phyloP scores from a whole-genome alignment of 225 moss, liverwort and hornwort species.

The Neckera pumila region DNA sequence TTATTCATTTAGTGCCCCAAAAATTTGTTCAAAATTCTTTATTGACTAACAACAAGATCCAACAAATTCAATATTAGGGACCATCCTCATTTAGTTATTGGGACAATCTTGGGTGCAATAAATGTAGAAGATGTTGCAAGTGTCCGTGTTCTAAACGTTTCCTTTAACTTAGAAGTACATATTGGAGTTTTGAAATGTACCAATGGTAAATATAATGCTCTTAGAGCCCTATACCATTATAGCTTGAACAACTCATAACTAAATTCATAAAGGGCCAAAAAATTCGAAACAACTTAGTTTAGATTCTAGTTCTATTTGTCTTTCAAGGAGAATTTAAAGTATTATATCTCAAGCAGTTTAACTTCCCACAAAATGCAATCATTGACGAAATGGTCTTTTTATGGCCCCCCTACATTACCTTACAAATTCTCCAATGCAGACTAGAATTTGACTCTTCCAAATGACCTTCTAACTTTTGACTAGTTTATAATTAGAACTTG shows the following conservation, averaged over 20 bases:
- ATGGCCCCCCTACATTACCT: no score
- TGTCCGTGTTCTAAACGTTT: rapidly evolving
- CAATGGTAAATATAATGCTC: no score
- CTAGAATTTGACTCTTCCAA: no score
- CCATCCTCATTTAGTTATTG: background rate
- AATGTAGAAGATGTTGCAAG: rapidly evolving
- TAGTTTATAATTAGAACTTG: no score
- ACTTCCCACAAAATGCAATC: rapidly evolving
- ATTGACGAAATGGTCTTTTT: background rate
- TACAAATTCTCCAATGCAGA: no score
- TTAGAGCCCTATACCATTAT: background rate
- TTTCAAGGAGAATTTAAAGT: background rate
- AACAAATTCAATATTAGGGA: background rate
- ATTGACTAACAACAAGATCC: background rate
- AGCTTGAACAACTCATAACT: background rate
- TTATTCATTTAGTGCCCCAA: background rate
- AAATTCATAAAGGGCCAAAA: background rate
- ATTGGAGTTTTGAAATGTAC: background rate
- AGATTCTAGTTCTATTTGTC: background rate
- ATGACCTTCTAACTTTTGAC: no score
- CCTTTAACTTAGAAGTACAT: rapidly evolving
- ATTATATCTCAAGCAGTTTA: background rate
- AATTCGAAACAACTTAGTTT: rapidly evolving
- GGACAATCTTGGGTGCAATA: background rate
- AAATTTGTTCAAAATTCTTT: background rate